Conservation (phyloP, 139 green algal genomes). For the Chlamydomonas schloesseri region DNA sequence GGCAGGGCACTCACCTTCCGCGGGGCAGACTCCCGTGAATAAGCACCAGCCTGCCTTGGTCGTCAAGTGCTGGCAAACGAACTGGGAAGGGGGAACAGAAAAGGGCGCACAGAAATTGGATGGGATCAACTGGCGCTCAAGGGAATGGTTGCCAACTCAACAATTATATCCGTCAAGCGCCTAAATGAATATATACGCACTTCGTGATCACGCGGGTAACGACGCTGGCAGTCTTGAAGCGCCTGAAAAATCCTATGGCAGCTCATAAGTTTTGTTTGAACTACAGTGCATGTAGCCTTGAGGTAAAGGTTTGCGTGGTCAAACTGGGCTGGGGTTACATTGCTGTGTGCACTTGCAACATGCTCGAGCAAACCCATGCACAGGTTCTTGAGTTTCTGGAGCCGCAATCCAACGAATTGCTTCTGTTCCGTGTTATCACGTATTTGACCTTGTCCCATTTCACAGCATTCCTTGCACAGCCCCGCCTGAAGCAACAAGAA, state of each 20-base stretch:
- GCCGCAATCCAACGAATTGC: background rate
- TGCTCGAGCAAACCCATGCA: background rate
- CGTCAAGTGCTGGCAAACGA: constrained; percentile 54
- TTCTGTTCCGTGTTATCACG: background rate
- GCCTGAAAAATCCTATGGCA: constrained; percentile 45
- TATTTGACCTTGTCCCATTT: too few species aligned
- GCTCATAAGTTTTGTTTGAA: constrained; percentile 26
- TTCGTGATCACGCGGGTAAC: constrained; percentile 47
- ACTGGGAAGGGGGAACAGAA: constrained; percentile 11
- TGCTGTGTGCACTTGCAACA: background rate
- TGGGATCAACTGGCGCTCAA: background rate
- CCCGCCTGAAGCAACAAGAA: too few species aligned
- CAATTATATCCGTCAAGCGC: background rate
- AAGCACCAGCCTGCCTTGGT: constrained; percentile 64
- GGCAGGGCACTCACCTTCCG: constrained; percentile 41
- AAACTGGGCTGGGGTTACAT: background rate
- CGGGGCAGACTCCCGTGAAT: constrained; percentile 56
- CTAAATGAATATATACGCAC: constrained; percentile 31
- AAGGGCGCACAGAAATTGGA: background rate
- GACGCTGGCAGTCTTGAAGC: constrained; percentile 59
- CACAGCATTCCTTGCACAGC: too few species aligned
- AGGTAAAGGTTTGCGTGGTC: too few species aligned
- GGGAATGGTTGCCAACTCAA: too few species aligned
- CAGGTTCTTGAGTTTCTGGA: background rate
- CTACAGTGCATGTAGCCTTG: too few species aligned